Evolutionary conservation across 2,329 filamentous ascomycete species (phyloP), one percentile per base, ranked within the genome.

Genomic region (Beauveria medogensis): DNA sequence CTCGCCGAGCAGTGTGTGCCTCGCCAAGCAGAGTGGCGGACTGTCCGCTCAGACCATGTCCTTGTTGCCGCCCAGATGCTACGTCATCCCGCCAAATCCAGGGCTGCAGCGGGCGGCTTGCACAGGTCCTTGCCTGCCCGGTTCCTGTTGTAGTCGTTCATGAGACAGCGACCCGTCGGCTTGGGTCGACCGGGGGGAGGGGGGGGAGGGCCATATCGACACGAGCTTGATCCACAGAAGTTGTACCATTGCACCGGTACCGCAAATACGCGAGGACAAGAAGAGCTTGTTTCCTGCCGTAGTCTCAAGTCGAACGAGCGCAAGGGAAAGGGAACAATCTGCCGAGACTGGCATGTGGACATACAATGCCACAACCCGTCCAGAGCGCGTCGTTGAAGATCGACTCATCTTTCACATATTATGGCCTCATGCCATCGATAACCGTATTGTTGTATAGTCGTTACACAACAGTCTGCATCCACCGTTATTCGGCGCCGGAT

Each of bases 91-190:
- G 37, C 40, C 47, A 46, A 37, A 44, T 59, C 40, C 40, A 48
- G 5, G 34, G 46, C 55, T 46, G 53, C 41, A 37, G 37, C 37
- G 22, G 24, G 40, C n/a, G 20, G 30, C 51, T 2, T 26, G 7
- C 12, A 43, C 40, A n/a, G 41, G 41, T 10, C 3, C 7, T 20
- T 34, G 48, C 26, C 48, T n/a, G 26, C 26, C n/a, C 10, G 47
- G 24, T 30, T n/a, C 18, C 7, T 7, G 26, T 30, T 26, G 30
- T 34, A 22, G 5, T 47, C 18, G 47, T 59, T 46, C 46, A 22
- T 58, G 48, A 59, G 55, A 50, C 48, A 59, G 28, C 44, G 40
- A 59, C 56, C 56, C 56, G 37, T 37, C 56, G 40, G n/a, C 56
- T 57, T 50, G 56, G 56, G 56, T 59, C 48, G 55, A 43, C 56